Evolutionary conservation across 371 early-diverging fungal genomes (phyloP), one percentile per base, ranked within the genome.

Genomic region (Dipsacomyces acuminosporus): DNA sequence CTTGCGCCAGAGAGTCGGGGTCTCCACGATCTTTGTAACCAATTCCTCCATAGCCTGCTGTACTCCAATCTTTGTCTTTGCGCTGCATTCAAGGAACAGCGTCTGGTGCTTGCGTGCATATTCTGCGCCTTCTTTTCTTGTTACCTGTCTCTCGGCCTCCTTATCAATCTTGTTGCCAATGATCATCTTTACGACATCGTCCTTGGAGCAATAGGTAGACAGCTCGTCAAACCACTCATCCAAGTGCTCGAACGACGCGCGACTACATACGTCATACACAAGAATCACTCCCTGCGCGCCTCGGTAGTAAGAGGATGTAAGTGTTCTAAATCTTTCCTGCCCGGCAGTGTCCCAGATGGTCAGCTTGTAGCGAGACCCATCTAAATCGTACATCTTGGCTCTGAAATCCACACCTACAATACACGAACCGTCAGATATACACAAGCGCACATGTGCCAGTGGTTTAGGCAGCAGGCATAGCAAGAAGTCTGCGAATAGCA

Each of bases 311-410:
- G 92, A 91, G 3, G 94, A 93, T n/a, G 99, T 99, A 45, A 99
- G 82, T 0, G 99, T 98, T 52, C 99, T 80, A 77, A 99, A 99
- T 30, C 99, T 83, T 74, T 99, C 99, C 77, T 99, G 99, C 13
- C 99, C 99, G 7, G 99, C 99, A 1, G 99, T 99, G 73, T 99
- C 99, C 99, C 97, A 82, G 54, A 99, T 95, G 11, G 98, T 97
- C 54, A 99, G 82, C 76, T 99, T 99, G 74, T 94, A 94, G 60
- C 82, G 86, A 48, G 90, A 82, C 56, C 81, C 88, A 46, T 95
- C 90, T n/a, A 96, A 72, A 34, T 87, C 82, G 58, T 96, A 81
- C 62, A 93, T 86, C 75, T 94, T 96, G 56, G 98, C 99, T 76
- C 98, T 99, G 72, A 99, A 99, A 75, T 99, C 99, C n/a, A 99